Evolutionary conservation across 2,329 filamentous ascomycete species (phyloP), one percentile per base, ranked within the genome.

Genomic region (Leptodontidium sp.): DNA sequence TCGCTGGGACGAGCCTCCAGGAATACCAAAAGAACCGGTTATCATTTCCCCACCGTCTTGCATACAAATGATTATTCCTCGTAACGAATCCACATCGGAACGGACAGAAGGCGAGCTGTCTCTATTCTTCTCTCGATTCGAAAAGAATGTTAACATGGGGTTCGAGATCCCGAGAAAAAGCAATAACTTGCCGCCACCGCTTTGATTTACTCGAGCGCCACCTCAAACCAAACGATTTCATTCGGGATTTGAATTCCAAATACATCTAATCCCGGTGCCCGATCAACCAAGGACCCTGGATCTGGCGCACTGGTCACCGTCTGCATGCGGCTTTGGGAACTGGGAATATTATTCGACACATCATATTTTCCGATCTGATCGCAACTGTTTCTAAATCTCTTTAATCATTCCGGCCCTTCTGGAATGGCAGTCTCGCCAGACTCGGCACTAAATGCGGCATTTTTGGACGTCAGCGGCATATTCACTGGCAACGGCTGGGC

Each of bases 151-250:
- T 14, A 26, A 17, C 59, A 62, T n/a, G 59, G 59, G 43, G 45
- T 32, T 43, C 58, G 8, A 50, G 40, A 62, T 49, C 59, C 50
- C 59, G 59, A 62, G 24, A 35, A 62, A 62, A 62, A 62, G 59
- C 43, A 62, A 62, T 4, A 14, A 32, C 15, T 38, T 21, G 26
- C 45, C 43, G 43, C 49, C 43, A 62, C 59, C 43, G 26, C 59
- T 49, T 32, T 49, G 24, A 32, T 14, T 14, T 2, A 32, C 2
- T 61, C 40, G 12, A 62, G 17, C 43, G 59, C 59, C 43, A 62
- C 43, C 17, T n/a, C 12, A 62, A 24, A 38, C 26, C 3, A 38
- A 50, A 49, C 26, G 21, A 58, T 14, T 29, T 32, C 17, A 47
- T 12, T n/a, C 43, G 59, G 59, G 59, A 35, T 49, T 35, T 21